Evolutionary conservation across 2,329 filamentous ascomycete genomes (phyloP), one percentile per base, ranked within the genome.

Genomic region (Akanthomyces muscarius): DNA sequence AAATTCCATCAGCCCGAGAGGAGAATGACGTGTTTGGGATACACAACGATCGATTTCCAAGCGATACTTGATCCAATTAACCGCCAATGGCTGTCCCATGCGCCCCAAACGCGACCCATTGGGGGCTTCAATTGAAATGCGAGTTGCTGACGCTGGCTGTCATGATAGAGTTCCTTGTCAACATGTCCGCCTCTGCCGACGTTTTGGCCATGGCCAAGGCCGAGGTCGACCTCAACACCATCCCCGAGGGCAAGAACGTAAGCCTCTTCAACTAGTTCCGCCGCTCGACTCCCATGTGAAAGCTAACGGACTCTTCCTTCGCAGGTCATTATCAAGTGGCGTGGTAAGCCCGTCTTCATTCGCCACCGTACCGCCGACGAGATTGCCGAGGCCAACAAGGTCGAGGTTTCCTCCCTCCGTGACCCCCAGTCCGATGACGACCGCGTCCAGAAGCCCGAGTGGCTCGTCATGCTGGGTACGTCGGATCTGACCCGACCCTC

Each of bases 311-410:
- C 50, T 23, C 21, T 18, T 21, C 21, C 23, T 47, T 18, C 30
- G 48, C 73, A 93, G 90, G 89, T 99, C 77, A 96, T 99, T 79
- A 96, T 99, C 86, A 99, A 99, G 85, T 99, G 95, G 95, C 91
- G 95, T 85, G 95, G 95, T 78, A 99, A 99, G 90, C 95, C 95
- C 78, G 92, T 99, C 78, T 99, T 99, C 85, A 92, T 99, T 87
- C 93, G 95, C 79, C 95, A 99, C 89, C 92, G 95, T 76, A 99
- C 95, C 72, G 81, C 87, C 73, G 83, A 85, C 74, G 95, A 99
- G 83, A 98, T 99, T 82, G 87, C 92, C 74, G 91, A 97, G 81
- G 95, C 95, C 78, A 92, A 97, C 82, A 86, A 89, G 76, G 86
- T 91, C 78, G 90, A 96, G 77, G 85, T 96, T 78, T 79, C 91